phyloP scores from a whole-genome alignment of 306 rosid species.

The Crotalaria pallida region DNA sequence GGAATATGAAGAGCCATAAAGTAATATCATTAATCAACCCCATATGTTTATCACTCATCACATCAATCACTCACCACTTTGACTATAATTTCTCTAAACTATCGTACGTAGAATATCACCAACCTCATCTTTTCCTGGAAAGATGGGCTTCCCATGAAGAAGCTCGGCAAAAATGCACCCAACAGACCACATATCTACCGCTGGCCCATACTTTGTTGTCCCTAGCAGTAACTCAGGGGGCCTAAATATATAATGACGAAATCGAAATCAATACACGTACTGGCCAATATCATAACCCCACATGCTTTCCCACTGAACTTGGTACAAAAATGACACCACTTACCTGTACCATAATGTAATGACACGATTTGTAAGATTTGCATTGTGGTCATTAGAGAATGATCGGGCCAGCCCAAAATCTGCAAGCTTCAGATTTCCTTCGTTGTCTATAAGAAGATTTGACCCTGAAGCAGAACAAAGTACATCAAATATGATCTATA shows the following conservation, averaged over 20 bases:
- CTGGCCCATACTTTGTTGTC: slow-evolving; percentile 69
- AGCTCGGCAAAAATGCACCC: slow-evolving; percentile 81
- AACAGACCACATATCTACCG: slow-evolving; percentile 81
- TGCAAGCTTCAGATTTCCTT: slow-evolving; percentile 66
- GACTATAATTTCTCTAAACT: background rate
- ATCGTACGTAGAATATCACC: slow-evolving; percentile 10
- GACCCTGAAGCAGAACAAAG: slow-evolving; percentile 49
- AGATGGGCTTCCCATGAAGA: slow-evolving; percentile 58
- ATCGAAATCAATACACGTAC: slow-evolving; percentile 6
- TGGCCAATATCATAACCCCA: background rate
- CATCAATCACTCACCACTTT: background rate
- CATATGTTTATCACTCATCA: no score
- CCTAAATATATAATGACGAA: slow-evolving; percentile 36
- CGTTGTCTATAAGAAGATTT: slow-evolving; percentile 69
- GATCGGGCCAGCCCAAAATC: slow-evolving; percentile 70
- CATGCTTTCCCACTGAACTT: background rate
- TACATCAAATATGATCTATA: background rate
- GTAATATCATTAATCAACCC: background rate
- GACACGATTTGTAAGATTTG: slow-evolving; percentile 66
- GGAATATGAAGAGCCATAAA: background rate
- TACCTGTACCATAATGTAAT: slow-evolving; percentile 76
- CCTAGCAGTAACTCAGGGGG: slow-evolving; percentile 75
- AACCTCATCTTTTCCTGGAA: slow-evolving; percentile 75
- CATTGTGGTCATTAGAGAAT: slow-evolving; percentile 47
- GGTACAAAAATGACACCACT: background rate